Evolutionary conservation across 176 grass and related monocot species (phyloP).

Genomic region (Poa annua): DNA sequence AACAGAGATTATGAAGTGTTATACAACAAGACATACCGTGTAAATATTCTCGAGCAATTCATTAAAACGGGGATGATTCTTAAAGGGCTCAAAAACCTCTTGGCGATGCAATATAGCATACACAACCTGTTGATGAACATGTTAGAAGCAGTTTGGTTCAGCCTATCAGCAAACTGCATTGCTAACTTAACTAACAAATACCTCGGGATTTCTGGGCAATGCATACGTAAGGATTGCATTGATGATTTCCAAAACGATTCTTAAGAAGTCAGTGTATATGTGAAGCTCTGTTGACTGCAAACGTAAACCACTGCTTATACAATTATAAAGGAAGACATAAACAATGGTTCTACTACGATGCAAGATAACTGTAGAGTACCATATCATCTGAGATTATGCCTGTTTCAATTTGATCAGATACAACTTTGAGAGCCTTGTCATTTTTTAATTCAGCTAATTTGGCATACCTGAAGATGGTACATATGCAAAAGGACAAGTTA

Average conservation of each 20-base stretch:
- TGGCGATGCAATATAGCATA: slow-evolving; percentile 99
- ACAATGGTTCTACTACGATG: not conserved
- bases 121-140: slow-evolving; percentile 69
- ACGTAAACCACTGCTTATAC: slow-evolving; percentile 39
- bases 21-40: slow-evolving; percentile 64
- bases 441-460: slow-evolving; percentile 99
- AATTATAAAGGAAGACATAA: slow-evolving; percentile 42
- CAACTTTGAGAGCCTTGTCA: slow-evolving; percentile 72
- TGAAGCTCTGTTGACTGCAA: slow-evolving; percentile 98
- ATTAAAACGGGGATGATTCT: slow-evolving; percentile 96
- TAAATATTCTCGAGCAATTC: slow-evolving; percentile 99
- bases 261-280: slow-evolving; percentile 96
- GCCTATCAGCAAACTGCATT: slow-evolving; percentile 35
- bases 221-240: slow-evolving; percentile 99
- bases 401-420: slow-evolving; percentile 70
- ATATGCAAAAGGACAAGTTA: not conserved
- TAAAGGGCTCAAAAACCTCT: slow-evolving; percentile 97
- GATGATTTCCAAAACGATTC: slow-evolving; percentile 97
- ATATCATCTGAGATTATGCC: slow-evolving; percentile 82
- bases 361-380: slow-evolving; percentile 55
- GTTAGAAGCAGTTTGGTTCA: slow-evolving; percentile 38
- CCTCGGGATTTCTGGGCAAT: slow-evolving; percentile 97
- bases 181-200: slow-evolving; percentile 24
- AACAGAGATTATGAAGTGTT: slow-evolving; percentile 10
- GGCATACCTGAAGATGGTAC: slow-evolving; percentile 69